phyloP scores from a whole-genome alignment of 2,329 filamentous ascomycete species.

The Pseudofabraea citricarpa region DNA sequence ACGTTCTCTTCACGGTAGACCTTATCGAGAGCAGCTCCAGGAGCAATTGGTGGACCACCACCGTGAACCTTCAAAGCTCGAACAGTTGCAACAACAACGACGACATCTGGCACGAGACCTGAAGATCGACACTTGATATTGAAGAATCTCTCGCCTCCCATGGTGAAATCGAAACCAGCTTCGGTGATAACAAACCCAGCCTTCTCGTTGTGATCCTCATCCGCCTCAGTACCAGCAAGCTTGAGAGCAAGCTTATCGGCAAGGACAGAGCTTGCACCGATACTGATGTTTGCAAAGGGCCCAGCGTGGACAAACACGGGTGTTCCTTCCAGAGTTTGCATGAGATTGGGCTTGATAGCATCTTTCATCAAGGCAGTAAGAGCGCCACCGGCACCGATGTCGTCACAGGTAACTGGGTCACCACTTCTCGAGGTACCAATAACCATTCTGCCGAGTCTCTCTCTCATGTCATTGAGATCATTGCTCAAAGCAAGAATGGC shows the following conservation, averaged over 20 bases:
- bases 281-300: conserved; percentile 97
- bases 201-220: conserved; percentile 79
- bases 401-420: conserved; percentile 92
- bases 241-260: conserved; percentile 95
- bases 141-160: conserved; percentile 99
- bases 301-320: conserved; percentile 97
- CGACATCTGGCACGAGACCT: conserved; percentile 85
- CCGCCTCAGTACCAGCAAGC: conserved; percentile 87
- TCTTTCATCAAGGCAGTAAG: conserved; percentile 95
- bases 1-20: conserved; percentile 93
- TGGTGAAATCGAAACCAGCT: conserved; percentile 98
- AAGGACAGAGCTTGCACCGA: conserved; percentile 91
- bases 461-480: conserved; percentile 80
- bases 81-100: conserved; percentile 92
- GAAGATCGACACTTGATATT: conserved; percentile 99
- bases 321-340: conserved; percentile 96
- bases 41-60: conserved; percentile 87
- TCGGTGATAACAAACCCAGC: conserved; percentile 94
- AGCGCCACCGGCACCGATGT: conserved; percentile 88
- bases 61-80: conserved; percentile 96
- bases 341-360: conserved; percentile 97
- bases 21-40: conserved; percentile 77
- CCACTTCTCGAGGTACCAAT: conserved; percentile 81
- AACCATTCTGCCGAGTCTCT: conserved; percentile 92
- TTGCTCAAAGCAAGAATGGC: conserved; percentile 94